phyloP scores from a whole-genome alignment of 2,329 filamentous ascomycete genomes.

The Aspergillus jensenii region DNA sequence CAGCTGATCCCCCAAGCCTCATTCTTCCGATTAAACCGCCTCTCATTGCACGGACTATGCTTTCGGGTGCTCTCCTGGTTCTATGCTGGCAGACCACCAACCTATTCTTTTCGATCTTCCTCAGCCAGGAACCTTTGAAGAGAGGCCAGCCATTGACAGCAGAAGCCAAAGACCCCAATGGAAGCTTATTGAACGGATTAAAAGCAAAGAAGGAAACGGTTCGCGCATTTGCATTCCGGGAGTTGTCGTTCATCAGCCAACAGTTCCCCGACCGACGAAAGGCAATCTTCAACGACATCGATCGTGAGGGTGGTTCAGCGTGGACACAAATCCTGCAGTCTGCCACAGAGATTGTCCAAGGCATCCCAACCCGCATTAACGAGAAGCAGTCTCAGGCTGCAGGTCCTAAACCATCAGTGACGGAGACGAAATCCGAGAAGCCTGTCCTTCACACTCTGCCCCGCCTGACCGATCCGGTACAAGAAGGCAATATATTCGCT shows the following conservation, averaged over 20 bases:
- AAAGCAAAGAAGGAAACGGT: constrained; percentile 79
- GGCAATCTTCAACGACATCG: constrained; percentile 82
- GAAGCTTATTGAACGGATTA: constrained; percentile 79
- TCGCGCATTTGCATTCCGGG: constrained; percentile 86
- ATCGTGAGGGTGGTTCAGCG: constrained; percentile 73
- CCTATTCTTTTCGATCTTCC: constrained; percentile 73
- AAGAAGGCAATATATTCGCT: constrained; percentile 50
- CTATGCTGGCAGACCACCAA: constrained; percentile 77
- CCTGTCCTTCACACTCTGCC: constrained; percentile 48
- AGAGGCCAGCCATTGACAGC: constrained; percentile 78
- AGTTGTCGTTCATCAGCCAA: constrained; percentile 76
- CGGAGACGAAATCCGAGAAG: constrained; percentile 42
- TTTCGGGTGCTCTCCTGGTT: constrained; percentile 66
- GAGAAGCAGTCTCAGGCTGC: constrained; percentile 53
- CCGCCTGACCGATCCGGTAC: constrained; percentile 50
- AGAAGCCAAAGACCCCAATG: constrained; percentile 87
- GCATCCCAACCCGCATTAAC: constrained; percentile 67
- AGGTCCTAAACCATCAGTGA: constrained; percentile 30
- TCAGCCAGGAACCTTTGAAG: constrained; percentile 79
- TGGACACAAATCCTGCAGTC: constrained; percentile 76
- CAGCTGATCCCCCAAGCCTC: constrained; percentile 56
- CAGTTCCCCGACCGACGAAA: constrained; percentile 73
- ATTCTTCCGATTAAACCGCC: constrained; percentile 59
- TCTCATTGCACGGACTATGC: constrained; percentile 57
- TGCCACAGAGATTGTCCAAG: constrained; percentile 68